A percentile compares a stretch with the other conserved stretches of the same genome.
Evolutionary conservation across 805 yeast genomes (phyloP).

Genomic region (Ogataea nonfermentans): DNA sequence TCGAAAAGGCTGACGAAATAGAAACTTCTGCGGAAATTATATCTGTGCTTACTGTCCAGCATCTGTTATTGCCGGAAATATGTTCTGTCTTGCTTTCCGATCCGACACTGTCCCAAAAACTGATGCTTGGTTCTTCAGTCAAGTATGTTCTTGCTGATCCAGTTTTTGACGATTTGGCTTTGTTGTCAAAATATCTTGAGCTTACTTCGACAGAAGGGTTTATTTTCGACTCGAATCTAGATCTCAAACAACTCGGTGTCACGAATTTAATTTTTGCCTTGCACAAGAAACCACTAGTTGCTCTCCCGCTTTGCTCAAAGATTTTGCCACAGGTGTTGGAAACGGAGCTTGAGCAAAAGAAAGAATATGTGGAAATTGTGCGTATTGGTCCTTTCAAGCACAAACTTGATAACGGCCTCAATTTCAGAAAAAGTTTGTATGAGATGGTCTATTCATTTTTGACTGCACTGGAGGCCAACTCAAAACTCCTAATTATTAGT

Average conservation of each 20-base stretch:
- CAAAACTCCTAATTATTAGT: slow-evolving; percentile 18
- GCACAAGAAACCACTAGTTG: slow-evolving; percentile 50
- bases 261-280: slow-evolving; percentile 58
- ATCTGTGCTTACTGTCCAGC: slow-evolving; percentile 25
- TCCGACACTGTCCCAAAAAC: slow-evolving; percentile 17
- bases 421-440: slow-evolving; percentile 66
- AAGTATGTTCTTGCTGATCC: slow-evolving; percentile 27
- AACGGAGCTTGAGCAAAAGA: slow-evolving; percentile 52
- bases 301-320: slow-evolving; percentile 44
- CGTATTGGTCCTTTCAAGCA: slow-evolving; percentile 89
- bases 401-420: slow-evolving; percentile 74
- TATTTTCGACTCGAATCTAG: slow-evolving; percentile 41
- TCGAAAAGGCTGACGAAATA: slow-evolving; percentile 6
- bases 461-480: slow-evolving; percentile 32
- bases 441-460: slow-evolving; percentile 62
- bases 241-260: slow-evolving; percentile 58
- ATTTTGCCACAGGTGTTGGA: slow-evolving; percentile 51
- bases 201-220: slow-evolving; percentile 24
- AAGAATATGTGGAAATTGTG: slow-evolving; percentile 58
- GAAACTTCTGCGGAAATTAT: slow-evolving; percentile 21
- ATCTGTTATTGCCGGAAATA: slow-evolving; percentile 23
- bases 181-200: slow-evolving; percentile 26
- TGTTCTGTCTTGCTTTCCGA: slow-evolving; percentile 16
- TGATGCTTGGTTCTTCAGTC: slow-evolving; percentile 29
- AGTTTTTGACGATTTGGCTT: slow-evolving; percentile 2